phyloP scores from a whole-genome alignment of 108 stramenopile genomes.

The Cyclotella choctawhatcheeana region DNA sequence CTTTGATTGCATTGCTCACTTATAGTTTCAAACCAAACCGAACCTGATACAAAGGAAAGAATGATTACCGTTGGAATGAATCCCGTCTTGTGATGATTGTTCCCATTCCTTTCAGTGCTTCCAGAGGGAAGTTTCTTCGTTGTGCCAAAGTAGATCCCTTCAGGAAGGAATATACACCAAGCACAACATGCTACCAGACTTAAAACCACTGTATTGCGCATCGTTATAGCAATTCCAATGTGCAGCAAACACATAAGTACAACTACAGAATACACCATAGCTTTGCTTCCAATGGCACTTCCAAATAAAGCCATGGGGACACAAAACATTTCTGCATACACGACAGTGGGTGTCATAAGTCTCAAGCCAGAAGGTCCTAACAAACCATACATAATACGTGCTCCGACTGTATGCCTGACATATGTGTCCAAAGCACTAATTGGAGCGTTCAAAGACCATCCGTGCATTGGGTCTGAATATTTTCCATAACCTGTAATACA shows the following conservation, averaged over 20 bases:
- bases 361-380: conserved; percentile 77
- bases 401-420: conserved; percentile 73
- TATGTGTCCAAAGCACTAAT: conserved; percentile 88
- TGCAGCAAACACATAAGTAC: conserved; percentile 71
- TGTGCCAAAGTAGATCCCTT: conserved; percentile 27
- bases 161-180: conserved; percentile 77
- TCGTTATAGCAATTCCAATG: conserved; percentile 75
- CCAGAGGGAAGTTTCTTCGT: neutral
- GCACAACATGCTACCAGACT: conserved; percentile 76
- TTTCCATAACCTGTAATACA: conserved; percentile 56
- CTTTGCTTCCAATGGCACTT: conserved; percentile 53
- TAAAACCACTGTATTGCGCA: conserved; percentile 80
- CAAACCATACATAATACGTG: conserved; percentile 77
- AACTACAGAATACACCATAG: conserved; percentile 46
- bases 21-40: conserved; percentile 78
- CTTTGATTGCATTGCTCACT: conserved; percentile 72
- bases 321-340: conserved; percentile 75
- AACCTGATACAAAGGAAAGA: conserved; percentile 57
- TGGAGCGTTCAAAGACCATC: conserved; percentile 80
- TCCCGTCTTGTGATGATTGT: conserved; percentile 1
- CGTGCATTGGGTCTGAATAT: conserved; percentile 67
- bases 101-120: neutral
- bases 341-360: conserved; percentile 79
- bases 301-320: conserved; percentile 67
- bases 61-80: conserved; percentile 47